These are phyloP conservation scores for Geotrichum cucujoidarum DNA, from an alignment of 1,139 yeast genomes.

Conservation along the genomic window DNA sequence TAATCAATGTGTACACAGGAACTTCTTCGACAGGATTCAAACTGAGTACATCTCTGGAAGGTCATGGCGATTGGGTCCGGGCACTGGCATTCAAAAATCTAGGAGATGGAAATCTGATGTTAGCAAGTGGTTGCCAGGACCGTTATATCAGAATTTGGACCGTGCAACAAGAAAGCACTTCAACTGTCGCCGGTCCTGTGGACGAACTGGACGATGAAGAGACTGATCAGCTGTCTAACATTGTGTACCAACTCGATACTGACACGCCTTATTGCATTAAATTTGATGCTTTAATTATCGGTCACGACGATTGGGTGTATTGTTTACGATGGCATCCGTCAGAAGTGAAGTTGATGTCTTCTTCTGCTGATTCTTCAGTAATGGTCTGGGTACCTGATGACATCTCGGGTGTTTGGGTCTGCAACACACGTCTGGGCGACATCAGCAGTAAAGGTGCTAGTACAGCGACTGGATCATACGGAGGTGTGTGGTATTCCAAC, in stretches of 20 bases:
- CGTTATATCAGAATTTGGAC: slow-evolving; percentile 85
- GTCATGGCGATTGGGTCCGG: slow-evolving; percentile 94
- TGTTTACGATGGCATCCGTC: slow-evolving; percentile 76
- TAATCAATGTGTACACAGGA: slow-evolving; percentile 48
- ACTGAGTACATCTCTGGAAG: slow-evolving; percentile 55
- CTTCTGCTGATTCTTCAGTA: slow-evolving; percentile 89
- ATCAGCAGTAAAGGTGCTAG: slow-evolving; percentile 93
- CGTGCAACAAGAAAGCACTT: slow-evolving; percentile 49
- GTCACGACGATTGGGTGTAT: slow-evolving; percentile 97
- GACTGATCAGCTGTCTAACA: slow-evolving; percentile 26
- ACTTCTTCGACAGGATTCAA: slow-evolving; percentile 30
- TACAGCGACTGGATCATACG: slow-evolving; percentile 96
- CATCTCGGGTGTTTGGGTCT: slow-evolving; percentile 86
- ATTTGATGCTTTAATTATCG: slow-evolving; percentile 92
- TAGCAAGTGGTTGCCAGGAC: slow-evolving; percentile 89
- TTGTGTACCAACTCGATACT: slow-evolving; percentile 27
- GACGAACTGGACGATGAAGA: slow-evolving; percentile 21
- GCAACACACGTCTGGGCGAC: slow-evolving; percentile 79
- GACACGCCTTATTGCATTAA: slow-evolving; percentile 49
- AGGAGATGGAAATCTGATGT: slow-evolving; percentile 44
- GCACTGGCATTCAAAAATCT: slow-evolving; percentile 55
- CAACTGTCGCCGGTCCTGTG: slow-evolving; percentile 18
- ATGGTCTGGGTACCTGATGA: slow-evolving; percentile 95
- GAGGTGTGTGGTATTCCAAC: slow-evolving; percentile 90
- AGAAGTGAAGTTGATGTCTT: slow-evolving; percentile 52